Evolutionary conservation across 257 asterid genomes (phyloP), one percentile per base, ranked within the genome.

Genomic region (Plantago elongata): DNA sequence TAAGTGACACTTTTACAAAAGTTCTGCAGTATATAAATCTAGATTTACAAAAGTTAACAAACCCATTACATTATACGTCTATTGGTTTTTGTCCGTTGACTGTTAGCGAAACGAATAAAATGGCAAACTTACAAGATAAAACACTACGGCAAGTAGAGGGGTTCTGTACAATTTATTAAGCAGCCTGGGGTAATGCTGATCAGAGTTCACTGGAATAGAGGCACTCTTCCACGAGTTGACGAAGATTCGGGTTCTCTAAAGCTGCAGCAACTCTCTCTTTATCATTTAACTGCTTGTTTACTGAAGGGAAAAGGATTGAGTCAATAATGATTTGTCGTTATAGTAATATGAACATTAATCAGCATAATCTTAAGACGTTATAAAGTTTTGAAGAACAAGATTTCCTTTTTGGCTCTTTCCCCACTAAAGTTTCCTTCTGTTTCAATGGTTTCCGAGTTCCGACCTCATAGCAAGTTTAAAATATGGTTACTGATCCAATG

Each of bases 201-300:
- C 80, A 90, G 42, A 90, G 90, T 75, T 90, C 97, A 65, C 79
- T 80, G 10, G 98, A 85, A 70, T 76, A 85, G 22, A 90, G 86
- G 66, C 98, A 90, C 69, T 83, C 96, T n/a, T 85, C 86, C 3
- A 90, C 98, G 27, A 90, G 96, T 62, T 88, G 96, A 71, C 95
- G 95, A 69, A 90, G 91, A 72, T 90, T 85, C 9, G 98, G 98
- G 72, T 77, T 90, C 85, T 90, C 96, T 74, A 85, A 63, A 5
- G 96, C 98, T 30, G 98, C 96, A 68, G 95, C 96, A 58, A 88
- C 84, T 69, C 98, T 84, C 72, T 90, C 98, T 78, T 87, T 90
- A 64, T 90, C 98, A 65, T 85, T 90, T 55, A 90, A 60, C 87
- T 87, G 98, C 79, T 90, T 90, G 60, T 90, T 88, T 29, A 90